phyloP scores from a whole-genome alignment of 75 land plant genomes.

The Cryptomeria japonica region DNA sequence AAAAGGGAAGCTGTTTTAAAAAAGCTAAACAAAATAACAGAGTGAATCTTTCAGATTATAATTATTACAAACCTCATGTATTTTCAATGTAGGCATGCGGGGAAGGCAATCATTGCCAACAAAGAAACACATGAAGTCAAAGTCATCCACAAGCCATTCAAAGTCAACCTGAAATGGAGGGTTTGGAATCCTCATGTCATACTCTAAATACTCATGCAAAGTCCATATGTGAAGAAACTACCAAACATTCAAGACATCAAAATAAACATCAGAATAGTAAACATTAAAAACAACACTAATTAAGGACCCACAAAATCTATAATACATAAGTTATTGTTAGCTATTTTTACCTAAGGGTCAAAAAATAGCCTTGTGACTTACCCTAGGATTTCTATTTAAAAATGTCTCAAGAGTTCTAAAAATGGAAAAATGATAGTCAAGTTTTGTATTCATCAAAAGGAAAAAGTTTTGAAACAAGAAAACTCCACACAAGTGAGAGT shows the following conservation, averaged over 20 bases:
- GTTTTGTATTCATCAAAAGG: too few species aligned
- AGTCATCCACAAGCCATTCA: slow-evolving; percentile 74
- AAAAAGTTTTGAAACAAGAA: too few species aligned
- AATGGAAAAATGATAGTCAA: too few species aligned
- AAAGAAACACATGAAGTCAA: slow-evolving; percentile 76
- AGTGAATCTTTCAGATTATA: not conserved
- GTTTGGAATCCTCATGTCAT: slow-evolving; percentile 49
- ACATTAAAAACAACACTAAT: not conserved
- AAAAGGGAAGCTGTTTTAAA: too few species aligned
- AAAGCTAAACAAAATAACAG: not conserved
- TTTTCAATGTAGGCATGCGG: slow-evolving; percentile 74
- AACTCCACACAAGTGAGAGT: too few species aligned
- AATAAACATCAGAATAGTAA: not conserved
- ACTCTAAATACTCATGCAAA: slow-evolving; percentile 61
- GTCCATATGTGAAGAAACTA: slow-evolving; percentile 77
- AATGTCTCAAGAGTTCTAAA: too few species aligned
- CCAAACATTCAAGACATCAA: not conserved
- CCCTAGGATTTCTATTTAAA: too few species aligned
- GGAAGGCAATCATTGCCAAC: slow-evolving; percentile 88
- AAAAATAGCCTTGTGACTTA: too few species aligned
- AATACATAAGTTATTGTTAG: too few species aligned
- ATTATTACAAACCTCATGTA: slow-evolving; percentile 59
- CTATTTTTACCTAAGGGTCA: too few species aligned
- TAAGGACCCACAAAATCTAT: too few species aligned
- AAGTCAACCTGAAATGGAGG: slow-evolving; percentile 45